These are phyloP conservation scores for Lyophyllum semitale DNA, from an alignment of 768 basidiomycete genomes.

Conservation along the genomic window DNA sequence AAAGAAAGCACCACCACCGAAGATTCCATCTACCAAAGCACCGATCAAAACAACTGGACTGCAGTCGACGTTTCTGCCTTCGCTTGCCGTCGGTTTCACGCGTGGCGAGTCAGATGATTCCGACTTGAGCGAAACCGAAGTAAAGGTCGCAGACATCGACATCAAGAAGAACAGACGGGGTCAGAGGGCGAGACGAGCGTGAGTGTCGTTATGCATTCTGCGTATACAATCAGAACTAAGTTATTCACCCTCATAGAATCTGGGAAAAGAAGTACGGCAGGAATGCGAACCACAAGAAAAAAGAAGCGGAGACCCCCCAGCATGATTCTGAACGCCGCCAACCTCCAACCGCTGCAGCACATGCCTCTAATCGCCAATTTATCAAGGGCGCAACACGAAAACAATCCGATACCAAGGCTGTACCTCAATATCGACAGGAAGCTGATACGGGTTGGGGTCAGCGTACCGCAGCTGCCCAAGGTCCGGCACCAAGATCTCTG, in stretches of 20 bases:
- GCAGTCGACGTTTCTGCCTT: constrained; percentile 80
- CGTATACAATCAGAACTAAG: not conserved
- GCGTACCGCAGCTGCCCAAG: constrained; percentile 18
- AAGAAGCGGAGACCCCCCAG: constrained; percentile 34
- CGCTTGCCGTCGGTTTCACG: constrained; percentile 83
- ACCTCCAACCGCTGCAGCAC: not conserved
- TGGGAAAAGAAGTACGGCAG: constrained; percentile 98
- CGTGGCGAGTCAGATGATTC: constrained; percentile 78
- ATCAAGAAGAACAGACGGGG: constrained; percentile 88
- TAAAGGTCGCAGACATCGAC: constrained; percentile 47
- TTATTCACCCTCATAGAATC: constrained; percentile 57
- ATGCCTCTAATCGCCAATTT: not conserved
- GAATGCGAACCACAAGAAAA: constrained; percentile 90
- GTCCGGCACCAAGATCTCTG: constrained; percentile 1
- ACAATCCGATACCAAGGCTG: constrained; percentile 9
- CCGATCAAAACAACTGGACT: constrained; percentile 24
- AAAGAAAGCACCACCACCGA: constrained; percentile 17
- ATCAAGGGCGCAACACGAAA: not conserved
- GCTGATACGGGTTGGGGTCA: constrained; percentile 28
- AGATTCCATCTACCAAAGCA: constrained; percentile 23
- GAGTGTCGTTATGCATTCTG: constrained; percentile 38
- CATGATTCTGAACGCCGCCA: constrained; percentile 2
- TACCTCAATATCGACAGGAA: constrained; percentile 21
- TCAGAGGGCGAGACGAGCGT: constrained; percentile 93
- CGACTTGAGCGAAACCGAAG: constrained; percentile 72